Conservation (phyloP, 2,329 filamentous ascomycete species). For the Colletotrichum somersetense region DNA sequence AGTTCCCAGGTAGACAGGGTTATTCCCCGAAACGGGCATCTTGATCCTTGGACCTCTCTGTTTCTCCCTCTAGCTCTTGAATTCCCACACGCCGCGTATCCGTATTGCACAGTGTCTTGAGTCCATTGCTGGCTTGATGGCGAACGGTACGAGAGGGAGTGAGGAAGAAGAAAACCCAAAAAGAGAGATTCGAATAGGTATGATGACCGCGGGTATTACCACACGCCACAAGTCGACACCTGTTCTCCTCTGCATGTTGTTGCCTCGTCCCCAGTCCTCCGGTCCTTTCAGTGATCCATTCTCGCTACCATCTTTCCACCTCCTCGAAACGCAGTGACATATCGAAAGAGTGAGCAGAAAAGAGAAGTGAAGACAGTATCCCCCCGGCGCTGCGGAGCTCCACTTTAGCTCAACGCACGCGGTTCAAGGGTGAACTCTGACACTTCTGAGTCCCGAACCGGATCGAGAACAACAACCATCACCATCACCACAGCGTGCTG, state of each 20-base stretch:
- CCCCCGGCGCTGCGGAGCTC: not conserved
- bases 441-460: constrained; percentile 17
- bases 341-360: not conserved
- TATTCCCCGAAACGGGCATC: constrained; percentile 38
- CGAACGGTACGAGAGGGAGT: not conserved
- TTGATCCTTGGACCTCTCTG: constrained; percentile 19
- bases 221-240: constrained; percentile 12
- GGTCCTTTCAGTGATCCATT: not conserved
- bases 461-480: not conserved
- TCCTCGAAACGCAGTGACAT: constrained; percentile 10
- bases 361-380: not conserved
- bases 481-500: not conserved
- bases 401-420: not conserved
- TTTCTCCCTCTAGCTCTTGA: not conserved
- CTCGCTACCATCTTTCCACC: not conserved
- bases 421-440: not conserved
- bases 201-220: constrained; percentile 22
- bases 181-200: not conserved
- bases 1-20: constrained; percentile 22
- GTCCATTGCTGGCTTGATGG: not conserved
- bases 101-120: not conserved
- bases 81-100: not conserved
- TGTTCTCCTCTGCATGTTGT: constrained; percentile 10
- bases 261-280: not conserved
- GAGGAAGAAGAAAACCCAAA: not conserved